Conservation (phyloP, 2,329 filamentous ascomycete genomes). For the Colletotrichum sp. region DNA sequence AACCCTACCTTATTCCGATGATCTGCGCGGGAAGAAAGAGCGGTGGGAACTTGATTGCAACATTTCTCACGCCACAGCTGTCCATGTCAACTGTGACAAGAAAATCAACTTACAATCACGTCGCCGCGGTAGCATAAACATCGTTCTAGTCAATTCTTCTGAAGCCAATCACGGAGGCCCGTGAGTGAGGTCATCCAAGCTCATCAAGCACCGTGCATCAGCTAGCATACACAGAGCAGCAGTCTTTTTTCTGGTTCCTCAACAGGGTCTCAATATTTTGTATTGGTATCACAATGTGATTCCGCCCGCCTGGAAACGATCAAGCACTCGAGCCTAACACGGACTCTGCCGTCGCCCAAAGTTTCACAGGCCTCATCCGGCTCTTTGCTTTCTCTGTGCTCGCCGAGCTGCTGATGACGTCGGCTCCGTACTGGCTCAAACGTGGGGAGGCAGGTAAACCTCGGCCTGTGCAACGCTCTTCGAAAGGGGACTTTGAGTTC, state of each 20-base stretch:
- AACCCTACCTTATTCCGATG: not conserved
- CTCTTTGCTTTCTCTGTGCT: not conserved
- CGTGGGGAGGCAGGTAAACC: not conserved
- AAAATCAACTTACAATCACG: not conserved
- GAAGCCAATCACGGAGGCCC: not conserved
- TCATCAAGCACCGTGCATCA: not conserved
- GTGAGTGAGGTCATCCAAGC: not conserved
- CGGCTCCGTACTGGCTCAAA: not conserved
- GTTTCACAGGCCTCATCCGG: conserved; percentile 1
- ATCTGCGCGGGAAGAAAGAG: conserved; percentile 15
- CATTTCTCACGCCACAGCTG: conserved; percentile 4
- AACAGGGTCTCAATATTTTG: not conserved
- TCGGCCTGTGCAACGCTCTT: not conserved
- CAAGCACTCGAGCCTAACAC: not conserved
- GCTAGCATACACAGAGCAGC: not conserved
- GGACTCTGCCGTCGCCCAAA: not conserved
- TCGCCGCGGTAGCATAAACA: not conserved
- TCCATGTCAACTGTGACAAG: not conserved
- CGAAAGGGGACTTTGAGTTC: not conserved
- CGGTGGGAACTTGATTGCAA: conserved; percentile 9
- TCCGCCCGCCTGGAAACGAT: not conserved
- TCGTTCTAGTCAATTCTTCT: not conserved
- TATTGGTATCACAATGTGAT: not conserved
- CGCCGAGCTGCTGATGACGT: not conserved
- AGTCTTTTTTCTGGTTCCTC: not conserved